Percentiles rank a stretch among this genome's conserved stretches.
phyloP scores from a whole-genome alignment of 495 filamentous ascomycete genomes.

The Neurospora sp. region DNA sequence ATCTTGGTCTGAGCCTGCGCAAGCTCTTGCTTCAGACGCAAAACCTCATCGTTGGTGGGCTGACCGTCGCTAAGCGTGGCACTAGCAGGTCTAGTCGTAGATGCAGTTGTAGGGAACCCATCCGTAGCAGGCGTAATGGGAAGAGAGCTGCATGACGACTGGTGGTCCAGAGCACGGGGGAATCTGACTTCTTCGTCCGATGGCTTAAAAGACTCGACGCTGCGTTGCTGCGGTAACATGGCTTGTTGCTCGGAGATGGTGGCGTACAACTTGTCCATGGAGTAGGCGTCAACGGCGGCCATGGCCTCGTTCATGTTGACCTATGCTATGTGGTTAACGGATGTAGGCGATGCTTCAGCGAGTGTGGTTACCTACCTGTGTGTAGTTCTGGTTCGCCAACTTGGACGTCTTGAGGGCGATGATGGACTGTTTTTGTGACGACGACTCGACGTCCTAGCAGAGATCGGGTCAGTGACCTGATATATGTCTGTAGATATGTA shows the following conservation, averaged over 20 bases:
- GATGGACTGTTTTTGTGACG: conserved; percentile 31
- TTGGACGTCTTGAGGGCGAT: conserved; percentile 37
- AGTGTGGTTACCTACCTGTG: conserved; percentile 28
- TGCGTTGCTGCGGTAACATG: conserved; percentile 41
- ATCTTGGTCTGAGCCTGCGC: conserved; percentile 71
- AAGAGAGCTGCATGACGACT: conserved; percentile 41
- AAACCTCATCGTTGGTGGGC: conserved; percentile 29
- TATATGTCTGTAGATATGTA: background rate
- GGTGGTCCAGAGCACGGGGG: conserved; percentile 29
- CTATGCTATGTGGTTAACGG: background rate
- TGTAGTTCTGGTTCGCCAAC: conserved; percentile 36
- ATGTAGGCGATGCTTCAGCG: conserved; percentile 23
- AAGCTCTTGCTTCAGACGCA: conserved; percentile 59
- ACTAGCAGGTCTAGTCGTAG: conserved; percentile 37
- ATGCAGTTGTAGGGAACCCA: conserved; percentile 33
- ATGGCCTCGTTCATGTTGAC: conserved; percentile 35
- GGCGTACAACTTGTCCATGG: conserved; percentile 53
- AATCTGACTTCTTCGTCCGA: conserved; percentile 32
- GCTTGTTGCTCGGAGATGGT: conserved; percentile 59
- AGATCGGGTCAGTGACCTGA: background rate
- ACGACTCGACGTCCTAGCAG: background rate
- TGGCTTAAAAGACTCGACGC: conserved; percentile 30
- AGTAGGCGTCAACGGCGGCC: conserved; percentile 24
- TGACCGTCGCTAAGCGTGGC: conserved; percentile 23
- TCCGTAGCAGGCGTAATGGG: conserved; percentile 51